Percentiles rank a stretch among this genome's conserved stretches.
Conservation (phyloP, 306 rosid species). For the Begonia masoniana region DNA sequence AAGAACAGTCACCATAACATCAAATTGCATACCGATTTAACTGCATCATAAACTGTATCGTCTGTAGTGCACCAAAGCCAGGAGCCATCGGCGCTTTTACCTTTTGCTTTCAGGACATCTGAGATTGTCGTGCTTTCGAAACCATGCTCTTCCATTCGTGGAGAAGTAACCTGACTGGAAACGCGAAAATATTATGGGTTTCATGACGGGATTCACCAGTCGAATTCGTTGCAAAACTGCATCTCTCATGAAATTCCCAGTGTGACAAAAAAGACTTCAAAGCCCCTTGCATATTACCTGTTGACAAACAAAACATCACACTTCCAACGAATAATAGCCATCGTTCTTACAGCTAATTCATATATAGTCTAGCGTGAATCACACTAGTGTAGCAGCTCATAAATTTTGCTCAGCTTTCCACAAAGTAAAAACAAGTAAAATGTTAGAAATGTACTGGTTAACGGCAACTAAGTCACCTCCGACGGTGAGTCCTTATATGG, state of each 20-base stretch:
- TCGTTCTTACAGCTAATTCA: too few species aligned
- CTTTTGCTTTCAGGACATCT: slow-evolving; percentile 65
- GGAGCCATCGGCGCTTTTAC: slow-evolving; percentile 91
- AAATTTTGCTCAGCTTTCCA: too few species aligned
- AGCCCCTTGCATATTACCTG: slow-evolving; percentile 77
- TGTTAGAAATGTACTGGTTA: too few species aligned
- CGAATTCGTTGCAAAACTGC: slow-evolving; percentile 71
- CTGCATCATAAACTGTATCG: slow-evolving; percentile 92
- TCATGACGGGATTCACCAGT: slow-evolving; percentile 58
- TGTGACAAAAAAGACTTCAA: slow-evolving; percentile 40
- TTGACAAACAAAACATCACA: slow-evolving; percentile 3
- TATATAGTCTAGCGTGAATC: too few species aligned
- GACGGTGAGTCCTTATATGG: too few species aligned
- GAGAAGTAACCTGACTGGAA: slow-evolving; percentile 42
- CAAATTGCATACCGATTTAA: slow-evolving; percentile 66
- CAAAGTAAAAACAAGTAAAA: too few species aligned
- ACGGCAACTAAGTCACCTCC: too few species aligned
- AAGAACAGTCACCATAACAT: slow-evolving; percentile 3
- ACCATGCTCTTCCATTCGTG: slow-evolving; percentile 86
- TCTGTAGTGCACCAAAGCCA: slow-evolving; percentile 99
- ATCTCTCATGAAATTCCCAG: slow-evolving; percentile 50
- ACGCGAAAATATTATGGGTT: slow-evolving; percentile 51
- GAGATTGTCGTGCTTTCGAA: slow-evolving; percentile 88
- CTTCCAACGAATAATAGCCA: too few species aligned
- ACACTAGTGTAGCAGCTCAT: too few species aligned